Conservation (phyloP, 2,329 filamentous ascomycete species). For the Pseudonectria buxi region DNA sequence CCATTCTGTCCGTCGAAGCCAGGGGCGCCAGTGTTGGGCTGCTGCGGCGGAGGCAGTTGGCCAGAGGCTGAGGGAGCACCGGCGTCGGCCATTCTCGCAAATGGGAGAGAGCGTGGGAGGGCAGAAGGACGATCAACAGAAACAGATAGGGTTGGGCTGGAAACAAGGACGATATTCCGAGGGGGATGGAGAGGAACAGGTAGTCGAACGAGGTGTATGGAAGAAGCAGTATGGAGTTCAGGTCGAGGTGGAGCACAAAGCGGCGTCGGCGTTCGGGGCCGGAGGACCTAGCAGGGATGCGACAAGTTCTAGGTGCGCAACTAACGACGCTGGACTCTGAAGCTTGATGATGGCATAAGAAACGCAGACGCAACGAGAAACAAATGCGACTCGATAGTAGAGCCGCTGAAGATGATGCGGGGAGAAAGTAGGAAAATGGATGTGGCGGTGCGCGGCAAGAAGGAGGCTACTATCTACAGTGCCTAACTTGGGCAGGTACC, state of each 20-base stretch:
- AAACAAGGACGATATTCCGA: slow-evolving; percentile 3
- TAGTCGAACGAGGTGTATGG: slow-evolving; percentile 12
- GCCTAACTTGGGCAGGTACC: no score
- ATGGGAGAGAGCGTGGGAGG: slow-evolving; percentile 10
- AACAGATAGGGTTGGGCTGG: neutral
- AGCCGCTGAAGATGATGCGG: no score
- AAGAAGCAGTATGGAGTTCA: slow-evolving; percentile 19
- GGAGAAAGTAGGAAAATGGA: no score
- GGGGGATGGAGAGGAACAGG: slow-evolving; percentile 9
- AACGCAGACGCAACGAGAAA: no score
- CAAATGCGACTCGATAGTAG: no score
- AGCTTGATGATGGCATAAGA: no score
- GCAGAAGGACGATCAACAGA: slow-evolving; percentile 2
- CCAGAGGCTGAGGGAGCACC: slow-evolving; percentile 54
- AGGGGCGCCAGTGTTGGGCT: slow-evolving; percentile 62
- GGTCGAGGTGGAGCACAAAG: slow-evolving; percentile 22
- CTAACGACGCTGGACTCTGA: slow-evolving; percentile 11
- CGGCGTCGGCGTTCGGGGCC: slow-evolving; percentile 22
- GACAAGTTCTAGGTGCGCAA: slow-evolving; percentile 14
- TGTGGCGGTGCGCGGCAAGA: no score
- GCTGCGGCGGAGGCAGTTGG: slow-evolving; percentile 64
- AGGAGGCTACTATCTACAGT: no score
- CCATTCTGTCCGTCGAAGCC: slow-evolving; percentile 71
- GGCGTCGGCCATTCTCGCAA: slow-evolving; percentile 67
- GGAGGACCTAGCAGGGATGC: slow-evolving; percentile 17